Evolutionary conservation across 1,284 basidiomycete species (phyloP).

Genomic region (Cutaneotrichosporon cyanovorans): DNA sequence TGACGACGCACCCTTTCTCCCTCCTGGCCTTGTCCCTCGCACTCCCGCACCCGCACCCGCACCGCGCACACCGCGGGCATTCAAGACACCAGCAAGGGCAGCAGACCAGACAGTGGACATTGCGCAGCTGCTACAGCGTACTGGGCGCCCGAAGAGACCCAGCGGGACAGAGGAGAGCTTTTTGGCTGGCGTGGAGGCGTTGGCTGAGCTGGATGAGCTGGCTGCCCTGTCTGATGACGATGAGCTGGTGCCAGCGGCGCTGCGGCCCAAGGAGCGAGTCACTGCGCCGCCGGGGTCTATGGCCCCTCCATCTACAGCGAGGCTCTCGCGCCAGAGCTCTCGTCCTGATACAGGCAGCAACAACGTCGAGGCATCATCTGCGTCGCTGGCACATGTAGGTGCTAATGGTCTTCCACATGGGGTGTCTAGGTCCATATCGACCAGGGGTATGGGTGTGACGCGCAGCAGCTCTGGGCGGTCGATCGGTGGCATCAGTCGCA

Average conservation of each 20-base stretch:
- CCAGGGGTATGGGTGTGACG: too few species aligned
- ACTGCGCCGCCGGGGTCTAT: not conserved
- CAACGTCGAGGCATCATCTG: not conserved
- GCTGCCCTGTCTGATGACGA: constrained; percentile 10
- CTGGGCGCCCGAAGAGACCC: constrained; percentile 26
- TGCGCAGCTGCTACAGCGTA: constrained; percentile 23
- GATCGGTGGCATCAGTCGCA: too few species aligned
- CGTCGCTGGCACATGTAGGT: not conserved
- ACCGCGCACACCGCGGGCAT: not conserved
- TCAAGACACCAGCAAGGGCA: not conserved
- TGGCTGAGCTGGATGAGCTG: not conserved
- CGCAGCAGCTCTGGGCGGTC: too few species aligned
- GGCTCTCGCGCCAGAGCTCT: not conserved
- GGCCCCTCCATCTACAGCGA: not conserved
- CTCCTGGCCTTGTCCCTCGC: not conserved
- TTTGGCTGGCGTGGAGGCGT: constrained; percentile 5
- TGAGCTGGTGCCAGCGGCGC: not conserved
- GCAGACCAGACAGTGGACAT: constrained; percentile 34
- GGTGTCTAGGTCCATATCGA: too few species aligned
- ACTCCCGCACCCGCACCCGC: not conserved
- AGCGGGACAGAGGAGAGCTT: constrained; percentile 38
- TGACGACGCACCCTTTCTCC: not conserved
- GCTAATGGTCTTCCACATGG: too few species aligned
- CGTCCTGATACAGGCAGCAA: not conserved
- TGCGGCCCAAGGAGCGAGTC: not conserved